phyloP scores from a whole-genome alignment of 495 filamentous ascomycete genomes.

The Aspergillus nanangensis region DNA sequence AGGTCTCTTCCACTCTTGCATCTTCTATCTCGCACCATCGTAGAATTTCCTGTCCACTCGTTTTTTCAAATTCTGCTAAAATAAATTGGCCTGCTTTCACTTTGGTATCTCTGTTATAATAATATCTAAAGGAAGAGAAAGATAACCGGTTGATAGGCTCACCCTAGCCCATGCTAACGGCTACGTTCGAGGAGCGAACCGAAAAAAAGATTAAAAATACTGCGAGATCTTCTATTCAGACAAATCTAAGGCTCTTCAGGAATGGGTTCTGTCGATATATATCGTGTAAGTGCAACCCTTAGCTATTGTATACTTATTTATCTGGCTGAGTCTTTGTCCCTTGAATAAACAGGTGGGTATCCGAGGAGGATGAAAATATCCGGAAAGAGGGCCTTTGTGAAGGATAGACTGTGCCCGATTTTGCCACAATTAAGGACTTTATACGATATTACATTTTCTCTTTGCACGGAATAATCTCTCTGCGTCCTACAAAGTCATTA shows the following conservation, averaged over 20 bases:
- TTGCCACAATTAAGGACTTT: conserved; percentile 13
- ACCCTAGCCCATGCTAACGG: neutral
- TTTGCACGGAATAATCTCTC: conserved; percentile 5
- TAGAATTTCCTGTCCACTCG: conserved; percentile 2
- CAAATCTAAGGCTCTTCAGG: conserved; percentile 3
- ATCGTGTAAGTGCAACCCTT: neutral
- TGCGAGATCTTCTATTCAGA: conserved; percentile 6
- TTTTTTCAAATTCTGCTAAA: conserved; percentile 6
- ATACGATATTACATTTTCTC: conserved; percentile 11
- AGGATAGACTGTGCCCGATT: conserved; percentile 11
- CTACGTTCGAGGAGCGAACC: conserved; percentile 7
- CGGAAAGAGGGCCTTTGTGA: conserved; percentile 5
- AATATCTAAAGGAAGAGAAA: conserved; percentile 7
- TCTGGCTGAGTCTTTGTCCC: conserved; percentile 3
- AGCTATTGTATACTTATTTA: conserved; percentile 1
- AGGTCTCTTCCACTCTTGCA: conserved; percentile 4
- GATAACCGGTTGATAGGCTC: conserved; percentile 6
- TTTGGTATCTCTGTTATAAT: neutral
- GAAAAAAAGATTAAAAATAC: conserved; percentile 3
- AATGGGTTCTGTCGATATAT: conserved; percentile 4
- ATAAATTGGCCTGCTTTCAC: neutral
- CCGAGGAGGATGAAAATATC: neutral
- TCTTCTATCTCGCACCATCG: conserved; percentile 1
- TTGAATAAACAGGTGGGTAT: conserved; percentile 1
- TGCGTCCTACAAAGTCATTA: conserved; percentile 8